Evolutionary conservation across 345 rosid species (phyloP).

Genomic region (Arabidopsis arenosa): DNA sequence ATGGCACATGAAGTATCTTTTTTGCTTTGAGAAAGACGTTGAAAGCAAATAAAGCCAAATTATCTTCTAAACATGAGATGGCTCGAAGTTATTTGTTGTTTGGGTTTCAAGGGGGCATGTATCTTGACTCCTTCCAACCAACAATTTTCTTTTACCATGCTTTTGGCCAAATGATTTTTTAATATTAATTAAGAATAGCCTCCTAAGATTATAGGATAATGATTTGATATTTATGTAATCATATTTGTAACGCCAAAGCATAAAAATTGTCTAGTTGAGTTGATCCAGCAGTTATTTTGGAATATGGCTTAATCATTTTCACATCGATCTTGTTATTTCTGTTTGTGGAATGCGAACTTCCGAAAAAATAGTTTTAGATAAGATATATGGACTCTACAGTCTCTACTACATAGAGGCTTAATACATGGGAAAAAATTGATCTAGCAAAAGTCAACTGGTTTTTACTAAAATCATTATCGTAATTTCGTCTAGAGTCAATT

Average conservation of each 20-base stretch:
- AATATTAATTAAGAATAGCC: constrained; percentile 3
- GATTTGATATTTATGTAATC: constrained; percentile 34
- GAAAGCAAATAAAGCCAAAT: not conserved
- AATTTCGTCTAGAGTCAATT: not conserved
- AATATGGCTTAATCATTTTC: constrained; percentile 36
- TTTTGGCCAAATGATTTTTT: not conserved
- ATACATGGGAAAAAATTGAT: too few species aligned
- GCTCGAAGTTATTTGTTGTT: constrained; percentile 37
- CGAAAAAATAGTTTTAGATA: not conserved
- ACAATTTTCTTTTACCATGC: constrained; percentile 28
- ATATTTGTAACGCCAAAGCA: constrained; percentile 20
- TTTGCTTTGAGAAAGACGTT: not conserved
- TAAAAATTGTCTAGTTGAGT: constrained; percentile 8
- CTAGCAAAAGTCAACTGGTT: too few species aligned
- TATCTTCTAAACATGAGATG: constrained; percentile 32
- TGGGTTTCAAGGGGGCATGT: constrained; percentile 56
- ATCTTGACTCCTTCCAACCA: constrained; percentile 53
- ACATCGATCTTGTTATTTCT: constrained; percentile 33
- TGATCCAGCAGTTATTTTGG: constrained; percentile 36
- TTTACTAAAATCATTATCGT: not conserved
- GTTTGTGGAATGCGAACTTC: constrained; percentile 7
- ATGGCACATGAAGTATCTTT: not conserved
- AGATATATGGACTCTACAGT: not conserved
- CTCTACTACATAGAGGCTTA: not conserved
- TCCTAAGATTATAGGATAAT: constrained; percentile 27